Evolutionary conservation across 2,329 filamentous ascomycete species (phyloP).

Genomic region (Talaromyces sp.): DNA sequence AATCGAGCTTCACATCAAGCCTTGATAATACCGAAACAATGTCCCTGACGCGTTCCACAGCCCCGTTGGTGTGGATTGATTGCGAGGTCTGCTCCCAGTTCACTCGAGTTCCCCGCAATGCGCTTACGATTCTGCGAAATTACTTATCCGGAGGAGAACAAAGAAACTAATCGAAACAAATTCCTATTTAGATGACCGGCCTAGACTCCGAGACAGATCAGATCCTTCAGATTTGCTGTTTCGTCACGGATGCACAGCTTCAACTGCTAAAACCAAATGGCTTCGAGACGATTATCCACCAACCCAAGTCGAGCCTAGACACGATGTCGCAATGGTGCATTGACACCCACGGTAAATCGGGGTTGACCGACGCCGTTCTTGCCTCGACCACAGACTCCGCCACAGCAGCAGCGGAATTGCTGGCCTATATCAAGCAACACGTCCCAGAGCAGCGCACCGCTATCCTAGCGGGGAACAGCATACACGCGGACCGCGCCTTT

Average conservation of each 20-base stretch:
- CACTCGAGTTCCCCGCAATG: not conserved
- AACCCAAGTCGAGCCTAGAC: slow-evolving; percentile 64
- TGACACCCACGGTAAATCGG: slow-evolving; percentile 71
- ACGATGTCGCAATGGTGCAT: slow-evolving; percentile 89
- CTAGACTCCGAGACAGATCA: slow-evolving; percentile 72
- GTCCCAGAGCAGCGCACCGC: slow-evolving; percentile 64
- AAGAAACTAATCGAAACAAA: slow-evolving; percentile 7
- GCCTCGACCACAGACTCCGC: slow-evolving; percentile 68
- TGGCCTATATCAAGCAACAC: slow-evolving; percentile 71
- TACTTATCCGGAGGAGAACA: not conserved
- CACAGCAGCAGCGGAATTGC: slow-evolving; percentile 66
- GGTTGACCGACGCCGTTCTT: slow-evolving; percentile 72
- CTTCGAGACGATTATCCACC: slow-evolving; percentile 76
- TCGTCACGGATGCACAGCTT: slow-evolving; percentile 78
- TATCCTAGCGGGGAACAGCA: slow-evolving; percentile 84
- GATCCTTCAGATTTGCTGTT: slow-evolving; percentile 88
- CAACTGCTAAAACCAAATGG: slow-evolving; percentile 70
- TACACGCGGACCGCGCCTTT: slow-evolving; percentile 85
- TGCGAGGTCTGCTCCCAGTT: slow-evolving; percentile 51
- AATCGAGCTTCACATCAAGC: not conserved
- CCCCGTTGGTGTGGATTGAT: slow-evolving; percentile 83
- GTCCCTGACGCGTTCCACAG: slow-evolving; percentile 48
- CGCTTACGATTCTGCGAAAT: not conserved
- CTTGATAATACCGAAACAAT: slow-evolving; percentile 19
- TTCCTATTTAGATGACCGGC: slow-evolving; percentile 73